These are phyloP conservation scores for Cadophora gregata DNA, from an alignment of 2,329 filamentous ascomycete species.

Conservation along the genomic window DNA sequence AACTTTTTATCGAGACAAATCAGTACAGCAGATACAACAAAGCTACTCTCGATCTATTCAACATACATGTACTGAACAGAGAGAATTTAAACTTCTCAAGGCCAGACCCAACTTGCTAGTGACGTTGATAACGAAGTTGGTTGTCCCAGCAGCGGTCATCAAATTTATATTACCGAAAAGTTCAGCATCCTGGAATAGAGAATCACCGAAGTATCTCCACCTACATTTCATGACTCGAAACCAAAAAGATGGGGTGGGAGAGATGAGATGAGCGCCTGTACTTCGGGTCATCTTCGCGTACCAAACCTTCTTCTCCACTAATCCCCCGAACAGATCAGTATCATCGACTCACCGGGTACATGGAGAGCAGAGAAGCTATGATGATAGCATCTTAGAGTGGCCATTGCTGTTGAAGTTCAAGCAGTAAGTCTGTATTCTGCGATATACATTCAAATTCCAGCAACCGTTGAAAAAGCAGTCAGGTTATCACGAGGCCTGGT, in stretches of 20 bases:
- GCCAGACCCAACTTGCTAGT: not conserved
- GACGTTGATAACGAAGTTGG: not conserved
- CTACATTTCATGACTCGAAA: not conserved
- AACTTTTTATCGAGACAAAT: no score
- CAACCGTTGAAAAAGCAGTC: not conserved
- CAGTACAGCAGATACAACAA: no score
- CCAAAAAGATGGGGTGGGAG: not conserved
- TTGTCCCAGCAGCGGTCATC: slow-evolving; percentile 2
- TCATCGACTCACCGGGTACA: not conserved
- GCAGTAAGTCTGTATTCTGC: not conserved
- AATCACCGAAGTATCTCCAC: not conserved
- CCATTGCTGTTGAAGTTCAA: not conserved
- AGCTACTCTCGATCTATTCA: not conserved
- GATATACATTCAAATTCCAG: not conserved
- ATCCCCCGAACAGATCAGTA: not conserved
- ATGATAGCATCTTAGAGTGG: not conserved
- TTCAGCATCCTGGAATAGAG: not conserved
- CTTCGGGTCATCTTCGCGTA: slow-evolving; percentile 9
- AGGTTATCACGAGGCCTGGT: not conserved
- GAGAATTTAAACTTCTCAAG: not conserved
- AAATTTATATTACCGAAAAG: not conserved
- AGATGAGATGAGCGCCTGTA: not conserved
- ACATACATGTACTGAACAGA: not conserved
- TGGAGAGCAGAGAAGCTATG: not conserved
- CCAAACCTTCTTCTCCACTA: not conserved